A percentile compares a stretch with the other conserved stretches of the same genome.
Conservation (phyloP, 768 basidiomycete species). For the Hirschioporus abietinus region DNA sequence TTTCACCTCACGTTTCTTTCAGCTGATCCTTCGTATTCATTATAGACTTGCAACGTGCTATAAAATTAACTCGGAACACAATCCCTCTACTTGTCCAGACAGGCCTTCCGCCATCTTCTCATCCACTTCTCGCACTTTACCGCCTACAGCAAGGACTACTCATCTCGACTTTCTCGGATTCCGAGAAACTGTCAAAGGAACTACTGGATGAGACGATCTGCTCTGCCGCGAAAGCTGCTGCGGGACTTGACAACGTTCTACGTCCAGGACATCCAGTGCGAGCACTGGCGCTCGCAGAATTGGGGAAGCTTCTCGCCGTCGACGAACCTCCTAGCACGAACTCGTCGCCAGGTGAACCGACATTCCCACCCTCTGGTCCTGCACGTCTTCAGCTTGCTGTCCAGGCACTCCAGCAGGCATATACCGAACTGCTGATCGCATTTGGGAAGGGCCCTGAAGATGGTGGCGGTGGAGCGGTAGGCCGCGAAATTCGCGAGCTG, state of each 20-base stretch:
- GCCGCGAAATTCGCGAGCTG: conserved; percentile 52
- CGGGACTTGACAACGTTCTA: conserved; percentile 51
- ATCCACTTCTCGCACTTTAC: conserved; percentile 72
- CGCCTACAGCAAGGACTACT: conserved; percentile 71
- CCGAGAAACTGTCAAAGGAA: conserved; percentile 37
- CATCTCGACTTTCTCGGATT: conserved; percentile 38
- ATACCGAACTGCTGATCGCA: conserved; percentile 56
- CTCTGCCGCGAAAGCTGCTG: conserved; percentile 44
- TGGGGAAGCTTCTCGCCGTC: conserved; percentile 76
- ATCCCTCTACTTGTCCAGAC: conserved; percentile 58
- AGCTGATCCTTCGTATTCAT: background rate
- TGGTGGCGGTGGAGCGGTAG: conserved; percentile 70
- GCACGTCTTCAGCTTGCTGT: conserved; percentile 58
- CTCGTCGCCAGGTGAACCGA: conserved; percentile 9
- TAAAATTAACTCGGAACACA: conserved; percentile 57
- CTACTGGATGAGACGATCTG: conserved; percentile 60
- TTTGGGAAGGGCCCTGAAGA: conserved; percentile 47
- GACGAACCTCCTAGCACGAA: conserved; percentile 50
- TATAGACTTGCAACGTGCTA: conserved; percentile 53
- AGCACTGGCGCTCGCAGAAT: conserved; percentile 68
- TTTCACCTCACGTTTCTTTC: background rate
- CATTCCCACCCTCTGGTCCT: conserved; percentile 66
- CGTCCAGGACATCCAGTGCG: conserved; percentile 69
- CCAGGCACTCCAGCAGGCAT: conserved; percentile 57
- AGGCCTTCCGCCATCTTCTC: conserved; percentile 56